These are phyloP conservation scores for Basidiobolus meristosporus DNA, from an alignment of 371 early-diverging fungal species.

Conservation along the genomic window DNA sequence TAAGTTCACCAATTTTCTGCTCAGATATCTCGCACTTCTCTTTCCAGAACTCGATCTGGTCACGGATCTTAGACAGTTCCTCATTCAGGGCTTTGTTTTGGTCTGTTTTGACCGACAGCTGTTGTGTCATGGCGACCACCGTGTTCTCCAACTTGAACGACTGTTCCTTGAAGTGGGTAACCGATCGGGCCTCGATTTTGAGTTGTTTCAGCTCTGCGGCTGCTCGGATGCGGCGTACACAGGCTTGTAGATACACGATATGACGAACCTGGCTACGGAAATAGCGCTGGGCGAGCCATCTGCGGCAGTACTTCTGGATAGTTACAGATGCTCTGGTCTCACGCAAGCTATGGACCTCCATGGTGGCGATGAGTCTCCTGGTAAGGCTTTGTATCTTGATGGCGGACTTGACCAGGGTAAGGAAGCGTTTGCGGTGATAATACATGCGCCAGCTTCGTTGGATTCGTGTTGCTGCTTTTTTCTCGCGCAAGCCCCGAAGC, in stretches of 20 bases:
- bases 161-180: constrained; percentile 76
- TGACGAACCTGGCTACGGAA: constrained; percentile 21
- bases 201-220: constrained; percentile 26
- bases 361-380: too few relatives aligned
- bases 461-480: too few relatives aligned
- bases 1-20: constrained; percentile 1
- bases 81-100: constrained; percentile 43
- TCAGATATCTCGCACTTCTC: constrained; percentile 16
- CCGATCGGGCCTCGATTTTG: constrained; percentile 70
- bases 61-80: too few relatives aligned
- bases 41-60: background rate
- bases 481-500: too few relatives aligned
- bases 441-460: too few relatives aligned
- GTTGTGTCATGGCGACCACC: constrained; percentile 82
- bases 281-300: constrained; percentile 25
- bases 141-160: constrained; percentile 87
- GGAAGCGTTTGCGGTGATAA: too few relatives aligned
- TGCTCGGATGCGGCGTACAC: constrained; percentile 54
- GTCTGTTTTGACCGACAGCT: constrained; percentile 40
- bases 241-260: constrained; percentile 58
- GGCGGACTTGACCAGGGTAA: too few relatives aligned
- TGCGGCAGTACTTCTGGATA: too few relatives aligned
- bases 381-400: too few relatives aligned
- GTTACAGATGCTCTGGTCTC: too few relatives aligned
- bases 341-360: too few relatives aligned